Conservation (phyloP, 2,329 filamentous ascomycete genomes). For the Aspergillus unguis region DNA sequence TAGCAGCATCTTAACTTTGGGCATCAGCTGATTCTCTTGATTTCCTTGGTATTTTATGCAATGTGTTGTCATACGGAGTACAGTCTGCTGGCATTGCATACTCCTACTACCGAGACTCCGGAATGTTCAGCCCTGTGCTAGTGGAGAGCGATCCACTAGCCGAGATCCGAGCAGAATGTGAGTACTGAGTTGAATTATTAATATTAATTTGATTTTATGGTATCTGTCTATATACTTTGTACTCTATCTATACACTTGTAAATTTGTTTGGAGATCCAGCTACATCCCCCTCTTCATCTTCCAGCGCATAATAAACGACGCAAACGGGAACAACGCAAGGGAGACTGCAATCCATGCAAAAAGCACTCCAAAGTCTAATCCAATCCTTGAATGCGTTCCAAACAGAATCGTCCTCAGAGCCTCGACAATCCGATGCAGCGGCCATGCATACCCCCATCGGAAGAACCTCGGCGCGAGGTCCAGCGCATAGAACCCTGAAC, state of each 20-base stretch:
- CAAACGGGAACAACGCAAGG: constrained; percentile 27
- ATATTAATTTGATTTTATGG: neutral
- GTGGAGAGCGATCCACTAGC: too few relatives aligned
- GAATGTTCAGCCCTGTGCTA: too few relatives aligned
- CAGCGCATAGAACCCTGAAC: constrained; percentile 58
- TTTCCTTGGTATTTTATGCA: too few relatives aligned
- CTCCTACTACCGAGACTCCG: too few relatives aligned
- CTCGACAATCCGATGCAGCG: constrained; percentile 60
- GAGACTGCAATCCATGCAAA: constrained; percentile 51
- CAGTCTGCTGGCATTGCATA: too few relatives aligned
- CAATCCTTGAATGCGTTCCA: constrained; percentile 56
- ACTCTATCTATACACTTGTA: neutral
- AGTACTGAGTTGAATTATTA: neutral
- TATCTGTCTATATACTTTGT: neutral
- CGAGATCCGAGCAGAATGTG: neutral
- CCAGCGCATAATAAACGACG: constrained; percentile 31
- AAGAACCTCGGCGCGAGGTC: constrained; percentile 60
- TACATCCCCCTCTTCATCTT: constrained; percentile 27
- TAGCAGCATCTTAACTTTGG: too few relatives aligned
- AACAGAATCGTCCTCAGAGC: constrained; percentile 60
- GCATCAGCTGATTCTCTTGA: too few relatives aligned
- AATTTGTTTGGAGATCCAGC: neutral
- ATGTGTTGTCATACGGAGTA: too few relatives aligned
- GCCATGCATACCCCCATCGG: constrained; percentile 62
- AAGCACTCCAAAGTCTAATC: constrained; percentile 59